Percentiles rank a stretch among this genome's conserved stretches.
Conservation (phyloP, 345 rosid genomes). For the Arabis hirsuta region DNA sequence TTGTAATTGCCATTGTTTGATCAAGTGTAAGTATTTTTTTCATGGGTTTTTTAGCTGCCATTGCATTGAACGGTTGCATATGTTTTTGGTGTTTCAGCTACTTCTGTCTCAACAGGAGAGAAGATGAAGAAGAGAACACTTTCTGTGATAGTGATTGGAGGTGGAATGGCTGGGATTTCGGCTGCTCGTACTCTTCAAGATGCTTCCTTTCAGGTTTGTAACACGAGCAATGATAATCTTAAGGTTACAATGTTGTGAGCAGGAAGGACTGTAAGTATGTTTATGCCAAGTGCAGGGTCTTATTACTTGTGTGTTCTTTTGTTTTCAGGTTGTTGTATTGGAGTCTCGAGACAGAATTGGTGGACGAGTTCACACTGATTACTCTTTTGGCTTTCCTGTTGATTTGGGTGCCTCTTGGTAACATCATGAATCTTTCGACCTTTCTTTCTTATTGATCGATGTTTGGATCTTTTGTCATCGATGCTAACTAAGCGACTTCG, state of each 20-base stretch:
- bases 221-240: not conserved
- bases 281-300: not conserved
- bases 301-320: conserved; percentile 10
- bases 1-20: not conserved
- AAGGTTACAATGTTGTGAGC: not conserved
- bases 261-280: no score
- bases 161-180: conserved; percentile 87
- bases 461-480: conserved; percentile 12
- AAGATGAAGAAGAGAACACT: conserved; percentile 61
- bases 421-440: conserved; percentile 1
- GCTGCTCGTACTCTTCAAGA: conserved; percentile 93
- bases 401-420: conserved; percentile 98
- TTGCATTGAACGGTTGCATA: conserved; percentile 5
- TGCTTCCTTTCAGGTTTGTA: conserved; percentile 78
- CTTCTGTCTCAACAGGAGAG: conserved; percentile 52
- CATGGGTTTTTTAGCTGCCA: not conserved
- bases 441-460: not conserved
- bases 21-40: not conserved
- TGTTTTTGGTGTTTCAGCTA: conserved; percentile 33
- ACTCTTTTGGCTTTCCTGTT: conserved; percentile 88
- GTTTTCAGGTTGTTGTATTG: conserved; percentile 68
- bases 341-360: conserved; percentile 92
- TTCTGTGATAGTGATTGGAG: conserved; percentile 86
- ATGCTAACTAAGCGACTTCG: conserved; percentile 11
- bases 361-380: conserved; percentile 85